A percentile compares a stretch with the other conserved stretches of the same genome.
These are phyloP conservation scores for Venturiaceae sp. DNA, from an alignment of 2,329 filamentous ascomycete genomes.

Conservation along the genomic window DNA sequence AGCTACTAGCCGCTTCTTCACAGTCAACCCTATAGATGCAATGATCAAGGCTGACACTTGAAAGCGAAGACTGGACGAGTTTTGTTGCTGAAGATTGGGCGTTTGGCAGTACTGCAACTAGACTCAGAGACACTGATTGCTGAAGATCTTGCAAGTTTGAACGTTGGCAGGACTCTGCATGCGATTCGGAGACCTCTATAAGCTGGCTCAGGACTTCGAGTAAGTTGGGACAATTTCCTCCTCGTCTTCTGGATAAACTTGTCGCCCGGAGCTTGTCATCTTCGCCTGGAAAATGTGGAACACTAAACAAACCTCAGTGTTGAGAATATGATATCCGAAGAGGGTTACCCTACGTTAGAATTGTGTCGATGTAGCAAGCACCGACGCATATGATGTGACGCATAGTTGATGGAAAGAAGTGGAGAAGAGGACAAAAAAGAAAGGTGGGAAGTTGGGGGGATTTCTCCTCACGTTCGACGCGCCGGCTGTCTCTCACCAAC, in stretches of 20 bases:
- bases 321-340: conserved; percentile 6
- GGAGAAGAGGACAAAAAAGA: no score
- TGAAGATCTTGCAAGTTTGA: conserved; percentile 1
- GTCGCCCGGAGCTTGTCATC: conserved; percentile 64
- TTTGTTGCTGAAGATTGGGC: conserved; percentile 38
- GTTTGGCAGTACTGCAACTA: conserved; percentile 44
- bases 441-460: no score
- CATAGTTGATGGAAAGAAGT: conserved; percentile 21
- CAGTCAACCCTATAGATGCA: conserved; percentile 51
- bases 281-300: conserved; percentile 57
- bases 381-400: conserved; percentile 55
- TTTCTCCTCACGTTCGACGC: no score
- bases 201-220: conserved; percentile 62
- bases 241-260: conserved; percentile 48
- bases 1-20: conserved; percentile 54
- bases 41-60: conserved; percentile 37
- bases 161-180: not conserved
- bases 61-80: conserved; percentile 46
- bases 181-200: not conserved
- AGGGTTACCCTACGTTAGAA: conserved; percentile 43
- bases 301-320: conserved; percentile 31
- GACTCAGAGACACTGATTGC: conserved; percentile 19
- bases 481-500: no score
- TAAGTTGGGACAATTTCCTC: conserved; percentile 65
- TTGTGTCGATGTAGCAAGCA: conserved; percentile 62